Conservation (phyloP, 345 rosid species). For the Anacardium occidentale region DNA sequence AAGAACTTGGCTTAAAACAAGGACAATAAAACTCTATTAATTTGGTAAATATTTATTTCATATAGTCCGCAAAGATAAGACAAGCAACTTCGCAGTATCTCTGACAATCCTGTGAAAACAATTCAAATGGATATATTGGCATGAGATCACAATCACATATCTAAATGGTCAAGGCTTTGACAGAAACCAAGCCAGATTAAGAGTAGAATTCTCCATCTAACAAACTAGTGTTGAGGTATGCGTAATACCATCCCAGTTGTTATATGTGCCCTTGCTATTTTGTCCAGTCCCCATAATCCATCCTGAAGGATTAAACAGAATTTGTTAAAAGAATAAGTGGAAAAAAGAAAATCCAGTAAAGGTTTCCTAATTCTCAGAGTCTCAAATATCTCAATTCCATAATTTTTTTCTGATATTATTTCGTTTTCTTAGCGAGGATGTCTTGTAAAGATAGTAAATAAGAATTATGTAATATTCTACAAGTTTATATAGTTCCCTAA, state of each 20-base stretch:
- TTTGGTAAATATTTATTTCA: not conserved
- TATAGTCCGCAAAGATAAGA: not conserved
- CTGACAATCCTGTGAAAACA: not conserved
- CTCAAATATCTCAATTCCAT: too few species aligned
- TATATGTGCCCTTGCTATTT: too few species aligned
- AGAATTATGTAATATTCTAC: too few species aligned
- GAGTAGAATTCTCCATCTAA: not conserved
- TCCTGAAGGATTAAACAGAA: slow-evolving; percentile 41
- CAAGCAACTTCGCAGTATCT: not conserved
- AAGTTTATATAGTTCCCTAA: too few species aligned
- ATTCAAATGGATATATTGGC: not conserved
- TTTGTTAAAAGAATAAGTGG: slow-evolving; percentile 11
- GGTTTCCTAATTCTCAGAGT: too few species aligned
- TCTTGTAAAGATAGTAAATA: too few species aligned
- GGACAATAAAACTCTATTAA: not conserved
- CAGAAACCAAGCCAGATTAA: not conserved
- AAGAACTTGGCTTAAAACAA: not conserved
- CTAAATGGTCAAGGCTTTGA: not conserved
- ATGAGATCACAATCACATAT: not conserved
- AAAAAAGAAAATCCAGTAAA: too few species aligned
- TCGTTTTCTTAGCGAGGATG: too few species aligned
- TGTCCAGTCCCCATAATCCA: slow-evolving; percentile 99
- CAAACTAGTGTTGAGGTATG: slow-evolving; percentile 81
- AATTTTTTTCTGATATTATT: too few species aligned
- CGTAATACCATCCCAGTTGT: slow-evolving; percentile 98